Evolutionary conservation across 352 stramenopile species (phyloP).

Genomic region (Phytopythium ostracodes): DNA sequence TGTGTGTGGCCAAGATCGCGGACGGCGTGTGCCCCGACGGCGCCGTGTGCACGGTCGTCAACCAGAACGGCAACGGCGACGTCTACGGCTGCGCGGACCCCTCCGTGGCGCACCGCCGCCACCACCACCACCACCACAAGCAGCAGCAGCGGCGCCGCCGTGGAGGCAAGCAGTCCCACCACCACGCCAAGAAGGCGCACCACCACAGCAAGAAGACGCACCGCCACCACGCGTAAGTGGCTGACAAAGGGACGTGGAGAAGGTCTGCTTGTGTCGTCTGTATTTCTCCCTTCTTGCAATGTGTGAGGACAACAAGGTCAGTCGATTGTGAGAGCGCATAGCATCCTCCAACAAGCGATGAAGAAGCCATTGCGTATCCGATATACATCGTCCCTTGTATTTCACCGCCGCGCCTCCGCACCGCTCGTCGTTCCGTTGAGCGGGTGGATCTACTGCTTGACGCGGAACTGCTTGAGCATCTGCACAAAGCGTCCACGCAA

Average conservation of each 20-base stretch:
- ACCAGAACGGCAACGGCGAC: slow-evolving; percentile 2
- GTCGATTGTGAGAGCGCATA: not conserved
- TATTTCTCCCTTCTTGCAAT: not conserved
- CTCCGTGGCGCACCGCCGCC: not conserved
- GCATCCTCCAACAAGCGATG: not conserved
- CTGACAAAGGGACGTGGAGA: no score
- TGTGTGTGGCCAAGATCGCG: slow-evolving; percentile 5
- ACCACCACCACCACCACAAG: slow-evolving; percentile 1
- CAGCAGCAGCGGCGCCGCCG: not conserved
- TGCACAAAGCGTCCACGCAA: slow-evolving; percentile 13
- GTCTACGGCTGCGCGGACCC: slow-evolving; percentile 4
- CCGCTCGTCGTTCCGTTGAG: not conserved
- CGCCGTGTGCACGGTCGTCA: not conserved
- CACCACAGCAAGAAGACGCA: slow-evolving; percentile 3
- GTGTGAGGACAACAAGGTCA: not conserved
- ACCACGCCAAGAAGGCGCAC: slow-evolving; percentile 3
- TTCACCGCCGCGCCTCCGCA: no score
- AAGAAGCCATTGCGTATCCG: not conserved
- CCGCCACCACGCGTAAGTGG: not conserved
- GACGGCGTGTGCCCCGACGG: slow-evolving; percentile 7
- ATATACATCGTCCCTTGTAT: not conserved
- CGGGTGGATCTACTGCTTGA: slow-evolving; percentile 30
- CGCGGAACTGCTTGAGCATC: slow-evolving; percentile 62
- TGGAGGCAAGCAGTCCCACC: not conserved
- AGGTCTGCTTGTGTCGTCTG: no score